Base-by-base conservation (phyloP, 169 alveolate genomes). In the Plasmodium malariae region DNA sequence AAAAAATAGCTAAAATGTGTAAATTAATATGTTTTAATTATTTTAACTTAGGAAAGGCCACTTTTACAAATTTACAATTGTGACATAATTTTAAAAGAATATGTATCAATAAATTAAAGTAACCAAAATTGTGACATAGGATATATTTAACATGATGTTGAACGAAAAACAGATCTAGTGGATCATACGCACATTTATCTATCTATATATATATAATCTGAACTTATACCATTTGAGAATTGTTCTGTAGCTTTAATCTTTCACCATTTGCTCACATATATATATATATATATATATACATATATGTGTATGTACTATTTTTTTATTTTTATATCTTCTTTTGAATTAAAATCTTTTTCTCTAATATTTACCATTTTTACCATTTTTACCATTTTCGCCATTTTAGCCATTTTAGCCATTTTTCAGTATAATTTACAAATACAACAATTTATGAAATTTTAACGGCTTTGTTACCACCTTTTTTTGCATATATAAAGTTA, bases 111-210 rank as follows among this genome's bases (percentile, higher is more conserved):
- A 70, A 70, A 48, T 14, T 48, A 34, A 70, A 48, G 65, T 45
- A 70, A 32, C 37, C 4, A 28, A 19, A 43, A 34, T n/a, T 48
- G 24, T 70, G 21, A 43, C 59, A 43, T 70, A 70, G 45, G 19
- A 70, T n/a, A 70, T 70, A 70, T 70, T 49, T 21, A 70, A 48
- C 63, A 43, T 60, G 71, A 60, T 60, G 45, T 28, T 60, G 71
- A 60, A 12, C 32, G 45, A 60, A 60, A 60, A 24, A 60, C 11
- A 60, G 30, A 7, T 21, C 17, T 30, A 70, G 12, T 48, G 43
- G 19, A n/a, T 48, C 36, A 26, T 2, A 17, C 74, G 32, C 74
- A 26, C 9, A 24, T 48, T n/a, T n/a, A n/a, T n/a, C n/a, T n/a
- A n/a, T n/a, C n/a, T n/a, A n/a, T n/a, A 34, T 65, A 65, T 17